Conservation (phyloP, 164 flowering plant species). For the Cinnamomum chago region DNA sequence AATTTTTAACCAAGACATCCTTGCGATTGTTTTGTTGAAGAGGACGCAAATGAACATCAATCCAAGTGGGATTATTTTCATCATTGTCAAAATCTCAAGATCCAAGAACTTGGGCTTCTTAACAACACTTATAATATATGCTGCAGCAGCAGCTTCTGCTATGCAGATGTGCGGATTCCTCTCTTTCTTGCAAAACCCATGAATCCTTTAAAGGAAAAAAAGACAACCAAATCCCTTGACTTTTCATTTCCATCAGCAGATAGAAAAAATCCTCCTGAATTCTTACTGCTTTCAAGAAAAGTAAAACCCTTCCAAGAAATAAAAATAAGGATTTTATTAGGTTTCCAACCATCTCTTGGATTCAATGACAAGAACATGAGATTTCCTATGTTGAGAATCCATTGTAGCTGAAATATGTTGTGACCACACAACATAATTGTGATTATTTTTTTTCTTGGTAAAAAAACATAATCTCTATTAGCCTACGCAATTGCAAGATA, state of each 20-base stretch:
- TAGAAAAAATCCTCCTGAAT: not conserved
- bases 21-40: slow-evolving; percentile 78
- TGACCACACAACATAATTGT: too few relatives aligned
- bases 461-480: too few relatives aligned
- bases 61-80: slow-evolving; percentile 88
- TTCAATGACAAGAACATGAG: too few relatives aligned
- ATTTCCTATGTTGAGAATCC: too few relatives aligned
- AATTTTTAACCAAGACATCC: slow-evolving; percentile 40
- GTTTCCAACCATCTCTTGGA: too few relatives aligned
- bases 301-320: too few relatives aligned
- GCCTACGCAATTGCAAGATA: too few relatives aligned
- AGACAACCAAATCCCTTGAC: not conserved
- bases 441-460: too few relatives aligned
- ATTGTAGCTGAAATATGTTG: too few relatives aligned
- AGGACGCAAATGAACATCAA: slow-evolving; percentile 88
- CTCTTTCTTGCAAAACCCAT: not conserved
- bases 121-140: not conserved
- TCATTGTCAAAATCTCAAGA: slow-evolving; percentile 53
- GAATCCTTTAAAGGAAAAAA: not conserved
- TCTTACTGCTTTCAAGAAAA: too few relatives aligned
- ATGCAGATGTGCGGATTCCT: not conserved
- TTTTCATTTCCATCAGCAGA: not conserved
- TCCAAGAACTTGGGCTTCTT: slow-evolving; percentile 64
- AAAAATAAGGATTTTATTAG: too few relatives aligned
- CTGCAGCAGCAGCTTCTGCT: not conserved